Evolutionary conservation across 169 alveolate species (phyloP), one percentile per base, ranked within the genome.

Genomic region (Eimeria sp.): DNA sequence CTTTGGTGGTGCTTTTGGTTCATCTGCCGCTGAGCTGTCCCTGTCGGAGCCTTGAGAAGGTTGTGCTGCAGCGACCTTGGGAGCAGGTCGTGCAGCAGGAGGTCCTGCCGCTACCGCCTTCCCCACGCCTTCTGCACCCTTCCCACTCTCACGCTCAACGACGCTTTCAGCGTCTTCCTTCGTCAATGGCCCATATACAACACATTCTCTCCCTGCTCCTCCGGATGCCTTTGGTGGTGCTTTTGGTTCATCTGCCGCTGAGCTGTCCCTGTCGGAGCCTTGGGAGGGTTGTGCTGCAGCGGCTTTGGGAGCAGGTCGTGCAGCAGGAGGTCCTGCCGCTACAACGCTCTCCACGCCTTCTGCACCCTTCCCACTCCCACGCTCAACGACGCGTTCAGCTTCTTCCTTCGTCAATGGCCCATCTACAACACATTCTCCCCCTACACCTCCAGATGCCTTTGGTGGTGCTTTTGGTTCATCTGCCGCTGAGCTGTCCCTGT

Each of bases 341-440:
- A 2, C 49, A 2, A 43, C 49, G 9, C 4, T 43, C 4, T 4
- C 9, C 49, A 2, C 9, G 14, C 90, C 90, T 83, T 54, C 76
- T 33, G 4, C 54, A 8, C 23, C 90, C 56, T 30, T 49, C 10
- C 33, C 76, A 54, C 74, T 37, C n/a, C 30, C 76, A 33, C 90
- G 56, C 49, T 23, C 46, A 30, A 37, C 46, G 40, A 37, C 46
- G 10, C 89, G 89, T 56, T 80, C 89, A 0, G 89, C 64, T 68
- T 80, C 89, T 27, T 80, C 89, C 89, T 80, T 80, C 49, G 71
- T 4, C 49, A 80, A 80, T 25, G 72, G 89, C 11, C 89, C 89
- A 80, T 49, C 18, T 68, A 27, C 40, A 13, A 23, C 72, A n/a
- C n/a, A n/a, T 9, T 6, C 89, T 14, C 52, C 89, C 18, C 52